Evolutionary conservation across 164 flowering plant genomes (phyloP).

Genomic region (Vitis rupestris): DNA sequence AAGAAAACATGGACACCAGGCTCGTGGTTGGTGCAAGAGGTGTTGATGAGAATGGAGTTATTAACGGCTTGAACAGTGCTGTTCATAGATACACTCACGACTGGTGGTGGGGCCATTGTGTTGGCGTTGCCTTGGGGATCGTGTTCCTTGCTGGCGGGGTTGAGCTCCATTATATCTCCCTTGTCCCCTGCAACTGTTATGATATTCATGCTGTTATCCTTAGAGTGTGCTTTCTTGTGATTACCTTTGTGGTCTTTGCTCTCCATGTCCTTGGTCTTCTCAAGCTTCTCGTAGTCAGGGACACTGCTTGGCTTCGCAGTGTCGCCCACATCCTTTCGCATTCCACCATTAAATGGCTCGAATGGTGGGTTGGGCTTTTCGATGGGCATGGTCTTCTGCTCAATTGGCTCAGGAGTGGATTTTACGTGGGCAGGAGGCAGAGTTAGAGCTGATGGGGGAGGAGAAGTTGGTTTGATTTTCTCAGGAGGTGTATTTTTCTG

Average conservation of each 20-base stretch:
- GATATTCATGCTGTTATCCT: slow-evolving; percentile 34
- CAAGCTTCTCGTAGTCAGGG: background rate
- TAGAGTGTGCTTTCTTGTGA: slow-evolving; percentile 32
- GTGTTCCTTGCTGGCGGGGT: slow-evolving; percentile 21
- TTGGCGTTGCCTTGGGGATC: background rate
- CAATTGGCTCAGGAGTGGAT: slow-evolving; percentile 20
- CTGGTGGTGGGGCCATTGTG: no score
- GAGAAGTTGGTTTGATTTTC: no score
- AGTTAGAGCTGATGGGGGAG: no score
- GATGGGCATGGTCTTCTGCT: slow-evolving; percentile 42
- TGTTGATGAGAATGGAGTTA: slow-evolving; percentile 43
- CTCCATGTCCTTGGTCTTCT: slow-evolving; percentile 6
- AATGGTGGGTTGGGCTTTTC: slow-evolving; percentile 11
- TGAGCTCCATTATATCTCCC: slow-evolving; percentile 83
- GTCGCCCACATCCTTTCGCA: background rate
- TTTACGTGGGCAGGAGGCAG: no score
- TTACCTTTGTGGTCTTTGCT: slow-evolving; percentile 1
- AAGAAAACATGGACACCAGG: slow-evolving; percentile 54
- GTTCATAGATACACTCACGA: slow-evolving; percentile 32
- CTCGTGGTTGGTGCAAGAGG: slow-evolving; percentile 32
- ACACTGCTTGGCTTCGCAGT: slow-evolving; percentile 5
- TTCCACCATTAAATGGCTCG: background rate
- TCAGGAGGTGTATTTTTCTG: no score
- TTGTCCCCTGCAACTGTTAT: slow-evolving; percentile 77
- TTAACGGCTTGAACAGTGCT: slow-evolving; percentile 69